These are phyloP conservation scores for Plantago coronopus DNA, from an alignment of 305 asterid species.

Conservation along the genomic window DNA sequence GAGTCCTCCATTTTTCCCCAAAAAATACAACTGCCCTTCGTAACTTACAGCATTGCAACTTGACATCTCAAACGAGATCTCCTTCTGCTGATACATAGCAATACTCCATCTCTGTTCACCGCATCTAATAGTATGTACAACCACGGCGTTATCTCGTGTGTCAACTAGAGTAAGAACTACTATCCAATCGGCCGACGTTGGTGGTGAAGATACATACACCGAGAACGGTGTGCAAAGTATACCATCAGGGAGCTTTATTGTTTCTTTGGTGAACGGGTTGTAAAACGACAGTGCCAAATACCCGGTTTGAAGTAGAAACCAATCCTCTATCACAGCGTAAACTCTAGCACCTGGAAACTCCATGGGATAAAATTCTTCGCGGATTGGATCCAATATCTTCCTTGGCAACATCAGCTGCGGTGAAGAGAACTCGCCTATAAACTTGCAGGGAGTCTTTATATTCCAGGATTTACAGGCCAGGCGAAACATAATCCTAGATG, in stretches of 20 bases:
- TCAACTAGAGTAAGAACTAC: background rate
- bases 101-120: background rate
- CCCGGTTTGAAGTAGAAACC: background rate
- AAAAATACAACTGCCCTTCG: background rate
- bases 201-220: background rate
- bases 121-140: background rate
- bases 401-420: background rate
- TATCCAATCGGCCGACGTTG: background rate
- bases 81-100: background rate
- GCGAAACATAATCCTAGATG: background rate
- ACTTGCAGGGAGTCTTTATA: background rate
- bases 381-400: background rate
- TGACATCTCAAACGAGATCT: background rate
- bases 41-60: background rate
- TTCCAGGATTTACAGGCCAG: constrained; percentile 1
- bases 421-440: background rate
- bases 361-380: background rate
- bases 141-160: too few relatives aligned
- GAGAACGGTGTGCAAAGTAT: background rate
- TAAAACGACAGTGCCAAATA: background rate
- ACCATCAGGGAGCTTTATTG: background rate
- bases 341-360: background rate
- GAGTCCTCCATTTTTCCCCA: background rate
- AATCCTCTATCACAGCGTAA: background rate
- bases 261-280: background rate